phyloP scores from a whole-genome alignment of 1,284 basidiomycete species.

The Ceratobasidium papillatum region DNA sequence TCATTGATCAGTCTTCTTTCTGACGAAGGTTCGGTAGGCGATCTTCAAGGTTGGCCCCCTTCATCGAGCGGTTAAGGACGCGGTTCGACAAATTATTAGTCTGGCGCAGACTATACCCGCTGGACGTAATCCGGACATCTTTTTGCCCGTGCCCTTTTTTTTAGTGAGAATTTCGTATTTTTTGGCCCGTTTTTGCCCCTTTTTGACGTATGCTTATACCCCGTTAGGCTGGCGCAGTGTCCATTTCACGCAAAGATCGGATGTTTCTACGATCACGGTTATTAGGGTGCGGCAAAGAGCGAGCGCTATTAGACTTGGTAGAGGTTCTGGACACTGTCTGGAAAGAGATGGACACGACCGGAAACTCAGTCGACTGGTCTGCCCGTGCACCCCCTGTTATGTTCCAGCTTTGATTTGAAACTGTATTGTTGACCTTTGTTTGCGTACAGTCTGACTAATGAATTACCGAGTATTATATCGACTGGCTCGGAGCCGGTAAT shows the following conservation, averaged over 20 bases:
- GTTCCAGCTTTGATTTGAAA: constrained; percentile 28
- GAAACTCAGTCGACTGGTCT: constrained; percentile 39
- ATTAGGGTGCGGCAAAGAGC: constrained; percentile 35
- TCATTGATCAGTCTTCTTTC: not conserved
- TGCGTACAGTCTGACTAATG: constrained; percentile 28
- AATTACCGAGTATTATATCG: not conserved
- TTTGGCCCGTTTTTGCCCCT: not conserved
- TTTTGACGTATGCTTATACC: not conserved
- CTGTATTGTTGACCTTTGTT: constrained; percentile 11
- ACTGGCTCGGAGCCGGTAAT: not conserved
- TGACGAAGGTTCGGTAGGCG: constrained; percentile 6
- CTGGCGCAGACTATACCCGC: constrained; percentile 36
- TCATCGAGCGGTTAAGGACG: constrained; percentile 32
- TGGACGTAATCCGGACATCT: constrained; percentile 39
- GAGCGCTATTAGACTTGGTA: constrained; percentile 28
- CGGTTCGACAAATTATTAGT: constrained; percentile 38
- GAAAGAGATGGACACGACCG: constrained; percentile 39
- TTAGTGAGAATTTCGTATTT: no score
- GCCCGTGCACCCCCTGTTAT: constrained; percentile 34
- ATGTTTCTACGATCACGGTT: constrained; percentile 33
- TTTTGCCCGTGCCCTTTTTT: constrained; percentile 35
- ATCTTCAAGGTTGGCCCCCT: constrained; percentile 38
- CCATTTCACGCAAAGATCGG: constrained; percentile 36
- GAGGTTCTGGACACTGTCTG: constrained; percentile 24
- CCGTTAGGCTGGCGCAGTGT: constrained; percentile 26